Evolutionary conservation across 345 rosid species (phyloP), one percentile per base, ranked within the genome.

Genomic region (Turnera subulata): DNA sequence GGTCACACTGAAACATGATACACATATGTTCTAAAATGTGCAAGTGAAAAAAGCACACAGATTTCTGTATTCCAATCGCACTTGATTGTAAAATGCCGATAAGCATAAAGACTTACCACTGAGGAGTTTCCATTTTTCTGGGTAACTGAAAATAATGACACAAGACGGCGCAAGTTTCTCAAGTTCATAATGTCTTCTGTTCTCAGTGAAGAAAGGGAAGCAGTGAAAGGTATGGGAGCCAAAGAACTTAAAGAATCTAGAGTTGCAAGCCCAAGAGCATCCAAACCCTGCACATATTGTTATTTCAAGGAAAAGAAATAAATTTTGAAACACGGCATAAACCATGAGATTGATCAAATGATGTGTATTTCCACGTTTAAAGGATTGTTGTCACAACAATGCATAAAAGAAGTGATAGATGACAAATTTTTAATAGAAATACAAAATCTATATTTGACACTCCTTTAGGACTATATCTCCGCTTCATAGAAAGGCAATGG

Each of bases 221-320:
- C 55, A 53, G 73, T 55, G 68, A 85, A 79, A 21, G 91, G 91
- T 56, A 71, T 58, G 52, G 67, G 54, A 54, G 83, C 80, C n/a
- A 48, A 71, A 48, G 79, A 86, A 55, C 81, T 66, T 52, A 89
- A 62, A 25, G 82, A 84, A 67, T 86, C 84, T 50, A 89, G 50
- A 32, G 92, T 80, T 50, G 90, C 95, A 63, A 88, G 67, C 59
- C 96, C 96, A 63, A 81, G 81, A 63, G 98, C 95, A 77, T 91
- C 98, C 74, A 91, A 59, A 42, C 98, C 98, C 98, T 91, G 78
- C 32, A 58, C 29, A 40, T 21, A 47, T 65, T 3, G 4, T 29
- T 29, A 3, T 29, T 62, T 24, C 10, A 39, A 45, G 16, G 39
- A 48, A 59, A 63, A 46, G 59, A 46, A 68, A 46, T 39, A 44